Evolutionary conservation across 345 rosid genomes (phyloP), one percentile per base, ranked within the genome.

Genomic region (Populus euphratica): DNA sequence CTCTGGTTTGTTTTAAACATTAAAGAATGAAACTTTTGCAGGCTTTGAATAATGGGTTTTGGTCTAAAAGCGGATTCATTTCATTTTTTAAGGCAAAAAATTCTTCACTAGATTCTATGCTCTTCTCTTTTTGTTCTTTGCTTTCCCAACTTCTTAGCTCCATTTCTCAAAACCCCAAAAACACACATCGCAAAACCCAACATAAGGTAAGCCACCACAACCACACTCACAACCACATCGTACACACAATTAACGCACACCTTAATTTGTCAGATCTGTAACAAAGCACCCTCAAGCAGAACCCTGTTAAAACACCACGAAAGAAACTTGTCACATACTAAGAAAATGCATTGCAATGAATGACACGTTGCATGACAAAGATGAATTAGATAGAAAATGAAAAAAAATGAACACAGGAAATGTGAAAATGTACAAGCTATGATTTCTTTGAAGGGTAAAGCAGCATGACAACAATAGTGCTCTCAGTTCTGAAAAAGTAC

Each of bases 121-220:
- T 77, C n/a, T 12, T 76, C 85, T 77, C 85, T 72, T 79, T 85
- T 84, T 83, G 83, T 87, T 81, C 79, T 79, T 43, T 74, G 50
- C 79, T 79, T 73, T 72, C 64, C 64, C 9, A n/a, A 73, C 70
- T 74, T 81, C 73, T 64, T 20, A 35, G 66, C 70, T 25, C n/a
- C 52, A 77, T 23, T 69, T 73, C 69, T 81, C 79, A 29, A 39
- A 47, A 62, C 17, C 47, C n/a, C 31, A 56, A 68, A 43, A 66
- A 39, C 17, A 13, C 21, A 74, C 64, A 61, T 9, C 35, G 41
- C 27, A 62, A 62, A 61, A 64, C 54, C 27, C 38, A 66, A 44
- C 78, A 23, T 20, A 23, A 31, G n/a, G 29, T 59, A 59, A n/a
- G 64, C 29, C 29, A 23, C 14, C 29, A 41, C 36, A 68, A 23